phyloP scores from a whole-genome alignment of 1,284 basidiomycete species.

The Ceratobasidium sp. region DNA sequence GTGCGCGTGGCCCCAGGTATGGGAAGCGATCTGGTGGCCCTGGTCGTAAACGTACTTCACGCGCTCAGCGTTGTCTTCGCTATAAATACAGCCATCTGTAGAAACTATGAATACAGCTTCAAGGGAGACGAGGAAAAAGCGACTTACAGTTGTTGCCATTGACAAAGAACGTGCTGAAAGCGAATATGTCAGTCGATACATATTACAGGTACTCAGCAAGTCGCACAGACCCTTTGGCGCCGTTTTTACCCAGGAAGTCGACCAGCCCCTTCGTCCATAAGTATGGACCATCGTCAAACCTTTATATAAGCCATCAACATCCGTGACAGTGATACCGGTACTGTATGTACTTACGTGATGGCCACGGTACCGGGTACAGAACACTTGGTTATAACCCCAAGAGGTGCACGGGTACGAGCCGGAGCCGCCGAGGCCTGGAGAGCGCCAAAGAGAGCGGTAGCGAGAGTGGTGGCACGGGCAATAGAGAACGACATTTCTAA shows the following conservation, averaged over 20 bases:
- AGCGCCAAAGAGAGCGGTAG: slow-evolving; percentile 11
- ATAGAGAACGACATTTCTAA: slow-evolving; percentile 21
- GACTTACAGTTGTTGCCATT: slow-evolving; percentile 40
- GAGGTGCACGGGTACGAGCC: too few relatives aligned
- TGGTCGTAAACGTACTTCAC: slow-evolving; percentile 11
- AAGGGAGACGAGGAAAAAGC: background rate
- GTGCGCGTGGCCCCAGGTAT: slow-evolving; percentile 15
- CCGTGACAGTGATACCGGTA: background rate
- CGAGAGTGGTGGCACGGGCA: slow-evolving; percentile 8
- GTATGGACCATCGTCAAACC: background rate
- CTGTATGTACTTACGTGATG: slow-evolving; percentile 19
- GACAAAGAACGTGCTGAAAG: slow-evolving; percentile 22
- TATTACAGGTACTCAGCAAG: background rate
- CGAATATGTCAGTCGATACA: background rate
- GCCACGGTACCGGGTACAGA: slow-evolving; percentile 25
- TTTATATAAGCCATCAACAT: background rate
- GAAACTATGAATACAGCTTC: too few relatives aligned
- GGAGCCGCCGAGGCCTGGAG: slow-evolving; percentile 8
- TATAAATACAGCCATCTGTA: too few relatives aligned
- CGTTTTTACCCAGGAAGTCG: background rate
- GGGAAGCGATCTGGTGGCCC: slow-evolving; percentile 33
- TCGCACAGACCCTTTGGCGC: background rate
- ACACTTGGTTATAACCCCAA: too few relatives aligned
- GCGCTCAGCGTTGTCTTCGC: background rate
- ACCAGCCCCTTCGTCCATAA: slow-evolving; percentile 6